Evolutionary conservation across 106 monocot species (phyloP), one percentile per base, ranked within the genome.

Genomic region (Platanthera zijinensis): DNA sequence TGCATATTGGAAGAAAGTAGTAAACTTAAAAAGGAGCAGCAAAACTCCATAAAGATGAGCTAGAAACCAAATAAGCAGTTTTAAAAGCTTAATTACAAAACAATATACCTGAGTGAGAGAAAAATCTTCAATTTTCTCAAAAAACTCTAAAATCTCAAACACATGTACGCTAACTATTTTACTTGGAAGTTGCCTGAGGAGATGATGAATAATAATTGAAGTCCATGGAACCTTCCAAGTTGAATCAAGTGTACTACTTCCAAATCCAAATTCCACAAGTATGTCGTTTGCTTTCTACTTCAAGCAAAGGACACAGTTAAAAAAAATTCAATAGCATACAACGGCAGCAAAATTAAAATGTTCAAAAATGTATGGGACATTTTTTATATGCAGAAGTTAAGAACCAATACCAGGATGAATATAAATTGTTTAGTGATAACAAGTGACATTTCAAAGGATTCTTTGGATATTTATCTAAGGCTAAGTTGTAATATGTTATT

Each of bases 181-280:
- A 75, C 79, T 74, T 51, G 83, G 79, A 83, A 83, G 79, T 61
- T 83, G 75, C 46, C 68, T 83, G 21, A 83, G 75, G 39, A 83
- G 75, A 76, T 66, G 39, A 83, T 83, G 83, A 59, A 83, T 30
- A 71, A 83, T 56, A 10, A 83, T 50, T 0, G 84, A 84, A 62
- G 76, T 76, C 53, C 76, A 71, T 66, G 79, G 63, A 45, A 79
- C 14, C 21, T 78, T 80, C 52, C 52, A 64, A 6, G 78, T 52
- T 18, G 76, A 17, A 25, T 80, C 63, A 5, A 76, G 63, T 49
- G 61, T 8, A 45, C 25, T 57, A 9, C 51, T 50, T 13, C 71
- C 51, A 59, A 84, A 63, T n/a, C 84, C 76, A 72, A 84, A 76
- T 52, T 84, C 72, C 61, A 46, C 50, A 50, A 80, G 72, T n/a